Evolutionary conservation across 768 basidiomycete genomes (phyloP), one percentile per base, ranked within the genome.

Genomic region (Hericium rajendrae): DNA sequence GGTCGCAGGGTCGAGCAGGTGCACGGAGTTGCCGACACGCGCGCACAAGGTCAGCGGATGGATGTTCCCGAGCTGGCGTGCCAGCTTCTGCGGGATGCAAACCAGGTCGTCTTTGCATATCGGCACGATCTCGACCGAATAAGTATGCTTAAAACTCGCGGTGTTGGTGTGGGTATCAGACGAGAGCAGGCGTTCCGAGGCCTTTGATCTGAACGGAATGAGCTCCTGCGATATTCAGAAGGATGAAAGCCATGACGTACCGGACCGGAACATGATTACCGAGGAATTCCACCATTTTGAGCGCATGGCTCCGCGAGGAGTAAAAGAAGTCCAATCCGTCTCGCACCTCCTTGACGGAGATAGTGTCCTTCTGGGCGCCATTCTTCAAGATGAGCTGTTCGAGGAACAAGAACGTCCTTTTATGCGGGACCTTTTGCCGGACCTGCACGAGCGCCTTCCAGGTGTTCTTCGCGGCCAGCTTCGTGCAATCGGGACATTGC

Each of bases 301-400:
- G 78, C 0, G 94, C 95, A 66, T 94, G 92, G 68, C 85, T 91
- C 57, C 92, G 79, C 52, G 85, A 83, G 51, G 88, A 83, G 72
- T 95, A 99, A 73, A 97, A 97, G 71, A 99, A 99, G 70, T 99
- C 95, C 16, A 99, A 76, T 3, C 97, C 97, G 67, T 98, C 97
- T 60, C 82, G 81, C 57, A 88, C 91, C 70, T 99, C 97, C 69
- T 90, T 91, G 54, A 99, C 84, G 0, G 83, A 86, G 22, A 97
- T 88, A 4, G 95, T 97, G 59, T 97, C 94, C 71, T 94, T 94
- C 76, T 98, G 95, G 4, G 94, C 94, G 62, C 86, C 86, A 67
- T 98, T 93, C 70, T 94, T 97, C 66, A 98, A 74, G 68, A 99
- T 97, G 60, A 98, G 80, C 66, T 98, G 97, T 72, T 98, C 97